Base-by-base conservation (phyloP, 768 basidiomycete species). In the Phylloporus rhodoxanthus region DNA sequence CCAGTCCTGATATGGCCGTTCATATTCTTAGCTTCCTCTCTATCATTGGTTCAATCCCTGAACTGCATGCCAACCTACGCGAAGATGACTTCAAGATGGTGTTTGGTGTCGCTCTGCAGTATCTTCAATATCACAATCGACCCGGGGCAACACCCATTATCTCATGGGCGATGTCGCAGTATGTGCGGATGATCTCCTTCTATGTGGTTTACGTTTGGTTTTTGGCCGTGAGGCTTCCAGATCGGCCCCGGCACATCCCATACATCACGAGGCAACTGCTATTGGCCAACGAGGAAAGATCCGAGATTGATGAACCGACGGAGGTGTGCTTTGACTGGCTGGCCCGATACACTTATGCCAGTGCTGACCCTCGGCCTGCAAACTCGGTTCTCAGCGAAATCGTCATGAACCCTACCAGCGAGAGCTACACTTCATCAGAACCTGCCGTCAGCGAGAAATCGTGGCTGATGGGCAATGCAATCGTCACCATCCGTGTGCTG, bases 321-420 rank as follows among this genome's bases (percentile, higher is more conserved):
- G 91, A 97, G 63, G 95, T 98, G 30, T 95, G 91, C 68, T 94
- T 98, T 62, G 96, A 99, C 65, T 98, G 94, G 92, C 76, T 99
- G 15, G 87, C 91, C 9, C 78, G 96, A 15, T 96, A 96, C 64
- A 87, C 95, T 0, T 97, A 94, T 59, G 91, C 85, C 13, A 92
- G 87, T 59, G 91, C 92, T 14, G 93, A 96, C 62, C 94, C 95
- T 1, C 81, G 88, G 14, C 91, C 95, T 2, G 81, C 91, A 1
- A 77, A 75, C 28, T 91, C 90, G 1, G 74, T 85, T 44, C 76
- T 97, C 47, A 80, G 77, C 53, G 87, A 93, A 30, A 80, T 93
- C 45, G 75, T 95, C 44, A 84, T 85, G 78, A 80, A 79, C 42
- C 75, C 80, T 2, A 68, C 68, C 43, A 59, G 56, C 28, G 58